A percentile compares a stretch with the other conserved stretches of the same genome.
Evolutionary conservation across 2,329 filamentous ascomycete species (phyloP).

Genomic region (Neophaeococcomyces aloes): DNA sequence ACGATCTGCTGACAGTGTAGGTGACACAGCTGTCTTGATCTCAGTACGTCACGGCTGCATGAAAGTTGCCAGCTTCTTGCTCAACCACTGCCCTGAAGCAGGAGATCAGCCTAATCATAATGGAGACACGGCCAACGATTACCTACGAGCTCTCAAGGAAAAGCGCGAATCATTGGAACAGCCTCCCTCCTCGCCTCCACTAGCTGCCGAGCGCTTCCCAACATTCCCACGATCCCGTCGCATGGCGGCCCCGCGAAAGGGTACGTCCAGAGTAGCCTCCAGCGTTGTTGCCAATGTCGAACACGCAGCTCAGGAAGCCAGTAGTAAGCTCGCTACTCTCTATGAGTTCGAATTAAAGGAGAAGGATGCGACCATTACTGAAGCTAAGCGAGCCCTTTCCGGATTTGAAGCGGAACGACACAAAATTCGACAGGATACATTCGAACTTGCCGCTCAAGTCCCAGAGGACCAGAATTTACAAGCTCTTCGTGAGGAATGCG

Average conservation of each 20-base stretch:
- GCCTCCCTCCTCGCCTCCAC: slow-evolving; percentile 58
- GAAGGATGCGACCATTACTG: slow-evolving; percentile 48
- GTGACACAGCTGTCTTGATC: slow-evolving; percentile 82
- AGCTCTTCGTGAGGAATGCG: slow-evolving; percentile 31
- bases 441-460: slow-evolving; percentile 26
- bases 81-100: slow-evolving; percentile 61
- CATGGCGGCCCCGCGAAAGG: slow-evolving; percentile 29
- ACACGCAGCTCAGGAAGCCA: slow-evolving; percentile 59
- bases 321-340: slow-evolving; percentile 52
- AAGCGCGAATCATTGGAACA: slow-evolving; percentile 21
- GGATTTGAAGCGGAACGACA: slow-evolving; percentile 35
- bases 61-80: slow-evolving; percentile 57
- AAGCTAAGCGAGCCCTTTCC: slow-evolving; percentile 49
- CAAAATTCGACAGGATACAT: slow-evolving; percentile 32
- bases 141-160: slow-evolving; percentile 57
- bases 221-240: slow-evolving; percentile 14
- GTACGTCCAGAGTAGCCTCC: slow-evolving; percentile 53
- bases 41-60: slow-evolving; percentile 81
- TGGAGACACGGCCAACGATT: slow-evolving; percentile 71
- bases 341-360: slow-evolving; percentile 27
- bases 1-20: slow-evolving; percentile 71
- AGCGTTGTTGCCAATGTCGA: slow-evolving; percentile 60
- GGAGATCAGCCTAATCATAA: slow-evolving; percentile 73
- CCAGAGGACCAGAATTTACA: slow-evolving; percentile 22
- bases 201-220: slow-evolving; percentile 24